Base-by-base conservation (phyloP, 1,284 basidiomycete genomes). In the Pseudozyma tsukubaensis region DNA sequence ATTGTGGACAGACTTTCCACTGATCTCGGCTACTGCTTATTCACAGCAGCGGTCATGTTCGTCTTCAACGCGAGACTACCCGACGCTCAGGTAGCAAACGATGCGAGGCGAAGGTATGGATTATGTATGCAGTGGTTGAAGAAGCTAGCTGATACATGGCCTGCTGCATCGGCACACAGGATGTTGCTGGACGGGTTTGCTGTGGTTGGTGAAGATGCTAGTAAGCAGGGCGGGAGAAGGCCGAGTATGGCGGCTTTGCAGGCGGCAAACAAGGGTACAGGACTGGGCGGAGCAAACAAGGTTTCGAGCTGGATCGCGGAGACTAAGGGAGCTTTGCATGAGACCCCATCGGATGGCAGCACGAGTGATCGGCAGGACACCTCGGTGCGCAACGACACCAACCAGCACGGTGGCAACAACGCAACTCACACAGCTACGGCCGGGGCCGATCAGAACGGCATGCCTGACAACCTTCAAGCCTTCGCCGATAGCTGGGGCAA, bases 111-210 rank as follows among this genome's bases (percentile, higher is more conserved):
- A 44, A 47, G 77, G 54, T 78, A 80, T 59, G 67, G 64, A 18
- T 39, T 78, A 52, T 78, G 78, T 53, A 65, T 74, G 61, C 65
- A 80, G 55, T 79, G 78, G 78, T 51, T 81, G 19, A 72, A 75
- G 55, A 64, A 72, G 57, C 49, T 80, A n/a, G 61, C 70, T 1
- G 71, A 72, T 40, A 73, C 79, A 12, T 81, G 80, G 80, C 80
- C 80, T 14, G 76, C 78, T 19, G 80, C 80, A 5, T 70, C 64
- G 47, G 78, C 80, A 43, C 80, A 80, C 36, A 59, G 70, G 47
- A 67, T 78, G 68, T 52, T 81, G 52, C 53, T 81, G 50, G 80
- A 81, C 40, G 78, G 80, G n/a, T 79, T 81, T 63, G 61, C 76
- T 0, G 58, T 66, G 9, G 76, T 81, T 7, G 78, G 70, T 9